These are phyloP conservation scores for Helichrysum umbraculigerum DNA, from an alignment of 129 eudicot genomes.

Conservation along the genomic window DNA sequence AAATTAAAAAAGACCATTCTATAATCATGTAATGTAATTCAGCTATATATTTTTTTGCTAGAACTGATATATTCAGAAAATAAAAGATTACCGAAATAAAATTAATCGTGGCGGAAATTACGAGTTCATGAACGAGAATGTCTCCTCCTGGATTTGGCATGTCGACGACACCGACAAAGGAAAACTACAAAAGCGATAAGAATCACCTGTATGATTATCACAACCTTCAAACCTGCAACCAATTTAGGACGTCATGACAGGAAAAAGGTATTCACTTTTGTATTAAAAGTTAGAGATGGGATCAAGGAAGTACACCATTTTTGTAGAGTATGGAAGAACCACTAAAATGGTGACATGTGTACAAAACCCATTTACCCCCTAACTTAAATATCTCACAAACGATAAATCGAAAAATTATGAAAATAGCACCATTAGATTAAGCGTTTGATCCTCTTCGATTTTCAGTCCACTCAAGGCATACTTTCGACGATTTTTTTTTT, in stretches of 20 bases:
- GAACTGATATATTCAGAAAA: neutral
- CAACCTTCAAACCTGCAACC: conserved; percentile 72
- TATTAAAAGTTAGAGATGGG: neutral
- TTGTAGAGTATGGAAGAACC: too few relatives aligned
- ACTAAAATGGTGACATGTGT: too few relatives aligned
- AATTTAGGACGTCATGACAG: conserved; percentile 1
- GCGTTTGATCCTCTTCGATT: too few relatives aligned
- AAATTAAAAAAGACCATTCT: neutral
- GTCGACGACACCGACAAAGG: conserved; percentile 45
- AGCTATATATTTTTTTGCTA: neutral
- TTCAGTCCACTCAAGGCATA: too few relatives aligned
- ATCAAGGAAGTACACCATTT: too few relatives aligned
- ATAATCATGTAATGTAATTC: neutral
- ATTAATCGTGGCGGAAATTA: neutral
- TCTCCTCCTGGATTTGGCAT: conserved; percentile 58
- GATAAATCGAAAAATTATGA: too few relatives aligned
- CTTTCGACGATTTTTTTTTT: too few relatives aligned
- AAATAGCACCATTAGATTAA: too few relatives aligned
- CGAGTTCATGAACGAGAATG: conserved; percentile 36
- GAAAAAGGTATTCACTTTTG: neutral
- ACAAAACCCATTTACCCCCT: too few relatives aligned
- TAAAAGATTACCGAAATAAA: neutral
- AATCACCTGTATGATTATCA: conserved; percentile 58
- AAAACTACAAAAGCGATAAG: conserved; percentile 45
- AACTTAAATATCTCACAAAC: too few relatives aligned